Evolutionary conservation across 2,329 filamentous ascomycete genomes (phyloP), one percentile per base, ranked within the genome.

Genomic region (Intubia oerlemansii): DNA sequence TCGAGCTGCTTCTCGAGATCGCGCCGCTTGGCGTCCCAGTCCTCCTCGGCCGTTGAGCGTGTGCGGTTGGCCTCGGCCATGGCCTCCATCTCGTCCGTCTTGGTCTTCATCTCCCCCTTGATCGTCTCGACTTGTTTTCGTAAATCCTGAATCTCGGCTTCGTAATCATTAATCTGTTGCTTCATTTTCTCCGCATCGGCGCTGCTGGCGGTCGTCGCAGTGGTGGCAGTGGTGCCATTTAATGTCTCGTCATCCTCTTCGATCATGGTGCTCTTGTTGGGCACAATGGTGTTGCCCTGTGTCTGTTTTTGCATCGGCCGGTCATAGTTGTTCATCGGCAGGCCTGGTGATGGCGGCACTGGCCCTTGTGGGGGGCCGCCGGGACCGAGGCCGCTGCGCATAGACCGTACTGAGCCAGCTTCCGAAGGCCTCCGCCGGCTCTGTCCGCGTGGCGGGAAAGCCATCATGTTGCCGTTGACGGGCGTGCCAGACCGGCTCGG

Each of bases 211-310:
- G n/a, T n/a, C n/a, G n/a, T n/a, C n/a, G n/a, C n/a, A n/a, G n/a
- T n/a, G n/a, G n/a, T n/a, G n/a, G n/a, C n/a, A n/a, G n/a, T n/a
- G 7, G 7, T 17, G 6, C 27, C 27, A n/a, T 31, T 28, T 17
- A 28, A 19, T 20, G 11, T 12, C n/a, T 29, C 26, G 40, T 91
- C 82, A 38, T 91, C 84, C 45, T 95, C 88, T 48, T 98, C 88
- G 2, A 95, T 70, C 73, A 95, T 84, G 1, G 79, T 93, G 43
- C 85, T 91, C 53, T 95, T 98, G 46, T 93, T 95, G 1, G 88
- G 88, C 22, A 95, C 77, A 42, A 95, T 91, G 0, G 82, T 95
- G 45, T 91, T 95, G 45, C 77, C 85, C 46, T 92, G 84, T 39
- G 91, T 82, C 21, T 82, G 82, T 46, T 90, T 92, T 11, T 79